phyloP scores from a whole-genome alignment of 75 land plant genomes.

The Selaginella tamariscina region DNA sequence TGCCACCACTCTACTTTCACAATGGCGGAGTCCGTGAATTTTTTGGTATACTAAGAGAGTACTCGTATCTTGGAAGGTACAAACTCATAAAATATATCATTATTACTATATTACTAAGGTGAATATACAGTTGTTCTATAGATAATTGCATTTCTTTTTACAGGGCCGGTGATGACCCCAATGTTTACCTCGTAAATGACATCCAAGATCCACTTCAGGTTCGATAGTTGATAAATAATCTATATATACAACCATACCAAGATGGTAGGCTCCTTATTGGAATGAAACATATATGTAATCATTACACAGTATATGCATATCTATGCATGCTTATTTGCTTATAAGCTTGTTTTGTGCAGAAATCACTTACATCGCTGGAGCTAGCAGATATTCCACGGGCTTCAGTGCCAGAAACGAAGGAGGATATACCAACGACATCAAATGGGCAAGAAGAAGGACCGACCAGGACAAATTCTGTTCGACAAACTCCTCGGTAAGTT shows the following conservation, averaged over 20 bases:
- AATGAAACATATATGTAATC: too few relatives aligned
- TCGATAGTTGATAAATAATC: too few relatives aligned
- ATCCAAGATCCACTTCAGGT: constrained; percentile 94
- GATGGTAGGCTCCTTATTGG: neutral
- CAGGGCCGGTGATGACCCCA: constrained; percentile 91
- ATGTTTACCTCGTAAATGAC: constrained; percentile 89
- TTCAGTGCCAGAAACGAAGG: constrained; percentile 24
- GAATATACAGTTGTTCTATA: too few relatives aligned
- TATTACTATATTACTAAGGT: neutral
- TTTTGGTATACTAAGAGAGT: constrained; percentile 59
- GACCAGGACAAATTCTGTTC: neutral
- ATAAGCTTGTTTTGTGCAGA: constrained; percentile 36
- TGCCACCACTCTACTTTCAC: constrained; percentile 83
- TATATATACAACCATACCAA: too few relatives aligned
- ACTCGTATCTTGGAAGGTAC: constrained; percentile 72
- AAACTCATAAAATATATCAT: constrained; percentile 10
- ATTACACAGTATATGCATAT: too few relatives aligned
- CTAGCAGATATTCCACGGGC: constrained; percentile 58
- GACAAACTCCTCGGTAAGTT: neutral
- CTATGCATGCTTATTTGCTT: neutral
- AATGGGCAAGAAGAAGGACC: neutral
- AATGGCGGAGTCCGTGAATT: constrained; percentile 90
- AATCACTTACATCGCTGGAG: constrained; percentile 78
- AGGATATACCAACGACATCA: neutral
- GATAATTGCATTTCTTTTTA: constrained; percentile 8